Evolutionary conservation across 768 basidiomycete genomes (phyloP).

Genomic region (Kockovaella imperatae): DNA sequence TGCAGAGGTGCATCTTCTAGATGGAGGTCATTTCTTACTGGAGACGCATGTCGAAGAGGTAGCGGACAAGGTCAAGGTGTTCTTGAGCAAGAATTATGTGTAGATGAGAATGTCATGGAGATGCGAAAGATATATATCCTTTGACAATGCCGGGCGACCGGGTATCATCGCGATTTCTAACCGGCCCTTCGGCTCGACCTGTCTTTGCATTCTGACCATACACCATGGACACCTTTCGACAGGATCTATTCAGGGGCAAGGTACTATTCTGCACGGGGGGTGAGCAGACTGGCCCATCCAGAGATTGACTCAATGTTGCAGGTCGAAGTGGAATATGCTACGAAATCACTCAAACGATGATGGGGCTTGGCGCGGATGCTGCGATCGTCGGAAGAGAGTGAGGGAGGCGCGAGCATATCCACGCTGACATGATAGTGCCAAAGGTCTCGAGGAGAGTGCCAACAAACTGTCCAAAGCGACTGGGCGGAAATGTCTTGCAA

Average conservation of each 20-base stretch:
- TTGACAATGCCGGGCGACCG: no score
- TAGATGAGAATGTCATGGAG: no score
- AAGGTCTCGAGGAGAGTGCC: slow-evolving; percentile 63
- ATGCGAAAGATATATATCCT: no score
- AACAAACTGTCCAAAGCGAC: slow-evolving; percentile 63
- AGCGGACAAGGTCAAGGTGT: slow-evolving; percentile 36
- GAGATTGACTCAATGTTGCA: neutral
- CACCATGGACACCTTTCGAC: slow-evolving; percentile 51
- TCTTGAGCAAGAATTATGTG: slow-evolving; percentile 36
- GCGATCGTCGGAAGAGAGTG: slow-evolving; percentile 82
- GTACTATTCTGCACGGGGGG: slow-evolving; percentile 77
- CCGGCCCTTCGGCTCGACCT: no score
- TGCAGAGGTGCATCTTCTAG: slow-evolving; percentile 46
- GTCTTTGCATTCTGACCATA: no score
- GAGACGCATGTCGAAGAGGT: slow-evolving; percentile 48
- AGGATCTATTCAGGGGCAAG: slow-evolving; percentile 79
- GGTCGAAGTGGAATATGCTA: slow-evolving; percentile 76
- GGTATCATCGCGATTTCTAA: no score
- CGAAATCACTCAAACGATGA: slow-evolving; percentile 73
- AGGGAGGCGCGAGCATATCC: slow-evolving; percentile 40
- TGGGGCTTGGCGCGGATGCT: slow-evolving; percentile 64
- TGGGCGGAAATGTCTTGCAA: slow-evolving; percentile 61
- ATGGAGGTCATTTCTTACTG: slow-evolving; percentile 51
- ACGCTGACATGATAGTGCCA: slow-evolving; percentile 51
- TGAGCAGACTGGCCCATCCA: slow-evolving; percentile 10